These are phyloP conservation scores for Paraleonurus japonicus DNA, from an alignment of 257 asterid genomes.

Conservation along the genomic window DNA sequence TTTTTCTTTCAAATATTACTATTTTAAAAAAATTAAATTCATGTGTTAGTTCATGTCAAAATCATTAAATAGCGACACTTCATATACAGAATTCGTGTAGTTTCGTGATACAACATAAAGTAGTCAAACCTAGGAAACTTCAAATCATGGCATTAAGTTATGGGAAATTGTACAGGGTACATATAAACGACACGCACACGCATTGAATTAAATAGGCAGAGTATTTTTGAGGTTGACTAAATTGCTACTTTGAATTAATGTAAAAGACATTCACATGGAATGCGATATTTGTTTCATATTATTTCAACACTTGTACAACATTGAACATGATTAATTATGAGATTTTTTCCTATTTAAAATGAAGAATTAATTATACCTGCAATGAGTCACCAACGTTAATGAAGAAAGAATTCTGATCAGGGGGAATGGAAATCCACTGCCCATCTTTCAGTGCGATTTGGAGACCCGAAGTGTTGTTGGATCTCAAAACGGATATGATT, in stretches of 20 bases:
- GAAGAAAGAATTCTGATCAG: conserved; percentile 77
- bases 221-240: conserved; percentile 7
- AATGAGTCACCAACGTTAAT: conserved; percentile 82
- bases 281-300: not conserved
- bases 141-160: conserved; percentile 9
- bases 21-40: too few species aligned
- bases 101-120: too few species aligned
- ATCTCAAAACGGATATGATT: conserved; percentile 72
- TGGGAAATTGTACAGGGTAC: conserved; percentile 9
- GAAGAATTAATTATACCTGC: conserved; percentile 45
- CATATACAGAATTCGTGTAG: too few species aligned
- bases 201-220: not conserved
- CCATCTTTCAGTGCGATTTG: conserved; percentile 80
- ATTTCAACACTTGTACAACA: not conserved
- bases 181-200: not conserved
- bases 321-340: not conserved
- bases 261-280: not conserved
- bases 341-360: too few species aligned
- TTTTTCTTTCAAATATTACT: too few species aligned
- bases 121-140: conserved; percentile 23
- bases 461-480: conserved; percentile 81
- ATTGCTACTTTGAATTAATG: not conserved
- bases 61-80: too few species aligned
- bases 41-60: too few species aligned
- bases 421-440: conserved; percentile 70